phyloP scores from a whole-genome alignment of 495 filamentous ascomycete species.

The Penicillium subrubescens region DNA sequence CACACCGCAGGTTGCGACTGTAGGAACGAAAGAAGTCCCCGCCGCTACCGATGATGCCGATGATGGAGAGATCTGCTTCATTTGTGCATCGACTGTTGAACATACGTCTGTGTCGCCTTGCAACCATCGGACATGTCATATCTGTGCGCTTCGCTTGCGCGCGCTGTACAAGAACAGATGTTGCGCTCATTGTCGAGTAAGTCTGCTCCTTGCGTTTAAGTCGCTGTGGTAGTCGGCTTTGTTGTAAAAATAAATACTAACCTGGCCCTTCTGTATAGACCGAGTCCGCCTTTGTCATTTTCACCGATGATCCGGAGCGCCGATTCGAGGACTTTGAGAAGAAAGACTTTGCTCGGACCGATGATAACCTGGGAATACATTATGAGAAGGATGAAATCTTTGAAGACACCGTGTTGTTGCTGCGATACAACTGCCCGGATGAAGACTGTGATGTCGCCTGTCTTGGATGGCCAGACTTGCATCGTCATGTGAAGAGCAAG shows the following conservation, averaged over 20 bases:
- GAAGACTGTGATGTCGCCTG: constrained; percentile 83
- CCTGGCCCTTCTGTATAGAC: constrained; percentile 50
- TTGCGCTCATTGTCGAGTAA: constrained; percentile 90
- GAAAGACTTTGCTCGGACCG: constrained; percentile 69
- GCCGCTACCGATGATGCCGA: constrained; percentile 53
- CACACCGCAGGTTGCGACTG: constrained; percentile 8
- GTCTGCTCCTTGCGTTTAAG: constrained; percentile 25
- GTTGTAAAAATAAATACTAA: background rate
- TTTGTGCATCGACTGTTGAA: constrained; percentile 84
- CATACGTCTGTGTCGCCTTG: constrained; percentile 88
- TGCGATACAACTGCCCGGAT: constrained; percentile 97
- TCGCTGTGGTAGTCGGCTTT: background rate
- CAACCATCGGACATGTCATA: constrained; percentile 94
- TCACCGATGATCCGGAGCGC: constrained; percentile 80
- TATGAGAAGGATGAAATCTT: constrained; percentile 86
- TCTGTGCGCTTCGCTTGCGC: constrained; percentile 84
- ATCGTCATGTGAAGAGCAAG: constrained; percentile 79
- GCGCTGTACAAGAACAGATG: constrained; percentile 94
- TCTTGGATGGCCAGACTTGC: constrained; percentile 88
- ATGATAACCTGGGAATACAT: constrained; percentile 84
- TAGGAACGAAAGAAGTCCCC: constrained; percentile 25
- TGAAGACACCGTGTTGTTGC: constrained; percentile 80
- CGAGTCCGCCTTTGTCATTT: constrained; percentile 80
- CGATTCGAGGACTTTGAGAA: constrained; percentile 79
- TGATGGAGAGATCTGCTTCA: constrained; percentile 89